These are phyloP conservation scores for Myxozyma udenii DNA, from an alignment of 805 yeast species.

Conservation along the genomic window DNA sequence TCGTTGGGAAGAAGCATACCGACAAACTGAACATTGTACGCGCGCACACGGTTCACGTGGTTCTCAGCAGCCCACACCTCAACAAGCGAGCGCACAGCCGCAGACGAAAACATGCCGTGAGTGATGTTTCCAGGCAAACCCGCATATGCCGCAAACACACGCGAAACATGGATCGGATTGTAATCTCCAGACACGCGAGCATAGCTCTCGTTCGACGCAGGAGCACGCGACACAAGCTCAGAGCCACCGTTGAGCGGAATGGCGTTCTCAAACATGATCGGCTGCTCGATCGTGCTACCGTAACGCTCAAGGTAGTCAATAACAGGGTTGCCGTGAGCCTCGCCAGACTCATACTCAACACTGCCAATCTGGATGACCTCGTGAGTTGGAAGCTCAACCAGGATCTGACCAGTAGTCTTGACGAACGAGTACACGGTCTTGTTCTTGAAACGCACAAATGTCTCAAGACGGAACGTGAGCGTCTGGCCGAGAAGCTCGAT, in stretches of 20 bases:
- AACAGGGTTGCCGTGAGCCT: constrained; percentile 96
- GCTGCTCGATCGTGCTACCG: constrained; percentile 93
- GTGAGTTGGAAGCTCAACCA: constrained; percentile 85
- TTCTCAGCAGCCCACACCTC: constrained; percentile 99
- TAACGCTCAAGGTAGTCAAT: constrained; percentile 87
- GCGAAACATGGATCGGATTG: constrained; percentile 96
- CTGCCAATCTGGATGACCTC: constrained; percentile 81
- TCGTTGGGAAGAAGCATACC: constrained; percentile 99
- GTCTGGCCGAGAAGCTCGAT: constrained; percentile 73
- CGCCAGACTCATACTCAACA: constrained; percentile 84
- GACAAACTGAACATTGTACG: constrained; percentile 82
- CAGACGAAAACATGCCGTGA: constrained; percentile 98
- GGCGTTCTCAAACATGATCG: constrained; percentile 81
- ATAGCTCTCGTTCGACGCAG: constrained; percentile 93
- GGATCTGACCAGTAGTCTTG: constrained; percentile 77
- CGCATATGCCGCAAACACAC: constrained; percentile 91
- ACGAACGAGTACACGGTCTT: constrained; percentile 75
- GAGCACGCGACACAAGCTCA: constrained; percentile 51
- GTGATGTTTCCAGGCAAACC: constrained; percentile 95
- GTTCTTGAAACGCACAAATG: constrained; percentile 76
- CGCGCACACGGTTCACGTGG: constrained; percentile 92
- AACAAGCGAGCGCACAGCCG: constrained; percentile 88
- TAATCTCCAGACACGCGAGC: constrained; percentile 97
- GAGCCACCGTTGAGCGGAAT: constrained; percentile 73
- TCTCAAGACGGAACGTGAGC: constrained; percentile 83